A percentile compares a stretch with the other conserved stretches of the same genome.
Evolutionary conservation across 495 filamentous ascomycete species (phyloP).

Genomic region (Pyrenopolyporus hunteri): DNA sequence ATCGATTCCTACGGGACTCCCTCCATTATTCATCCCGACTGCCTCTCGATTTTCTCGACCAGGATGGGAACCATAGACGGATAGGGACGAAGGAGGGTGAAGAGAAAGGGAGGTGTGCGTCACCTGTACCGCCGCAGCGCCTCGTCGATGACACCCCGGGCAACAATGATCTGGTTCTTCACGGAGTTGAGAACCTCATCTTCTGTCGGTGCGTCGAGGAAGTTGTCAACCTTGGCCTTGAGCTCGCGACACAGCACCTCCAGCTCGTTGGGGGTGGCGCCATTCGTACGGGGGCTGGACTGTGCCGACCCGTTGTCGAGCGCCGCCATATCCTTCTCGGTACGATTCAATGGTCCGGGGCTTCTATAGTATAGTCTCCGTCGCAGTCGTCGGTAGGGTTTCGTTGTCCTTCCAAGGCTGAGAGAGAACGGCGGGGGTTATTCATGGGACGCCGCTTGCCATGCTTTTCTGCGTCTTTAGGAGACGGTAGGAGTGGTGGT

Average conservation of each 20-base stretch:
- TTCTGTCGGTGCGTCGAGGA: conserved; percentile 66
- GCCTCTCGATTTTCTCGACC: background rate
- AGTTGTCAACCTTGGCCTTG: conserved; percentile 67
- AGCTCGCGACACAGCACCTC: conserved; percentile 59
- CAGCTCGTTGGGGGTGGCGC: conserved; percentile 12
- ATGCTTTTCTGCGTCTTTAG: background rate
- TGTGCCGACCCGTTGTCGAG: conserved; percentile 14
- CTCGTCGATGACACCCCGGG: conserved; percentile 72
- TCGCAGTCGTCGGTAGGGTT: background rate
- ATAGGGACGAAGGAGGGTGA: background rate
- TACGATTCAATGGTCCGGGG: background rate
- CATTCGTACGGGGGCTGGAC: conserved; percentile 16
- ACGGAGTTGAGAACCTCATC: conserved; percentile 65
- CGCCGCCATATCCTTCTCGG: conserved; percentile 2
- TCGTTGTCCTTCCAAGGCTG: background rate
- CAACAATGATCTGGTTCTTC: conserved; percentile 73
- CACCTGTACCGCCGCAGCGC: conserved; percentile 75
- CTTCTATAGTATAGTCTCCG: background rate
- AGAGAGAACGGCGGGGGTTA: background rate
- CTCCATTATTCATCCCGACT: background rate
- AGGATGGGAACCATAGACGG: background rate
- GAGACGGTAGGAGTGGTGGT: background rate
- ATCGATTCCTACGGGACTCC: no score
- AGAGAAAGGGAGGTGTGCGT: conserved; percentile 14
- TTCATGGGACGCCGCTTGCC: conserved; percentile 16